Evolutionary conservation across 306 rosid genomes (phyloP).

Genomic region (cucumber (Cucumis sativus)): Cucumber_9930_V3 NC_026660.2:28567501-28568000

Average conservation of each 20-base stretch:
- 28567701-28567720: conserved; percentile 6
- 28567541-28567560: conserved; percentile 1
- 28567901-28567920: conserved; percentile 20
- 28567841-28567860: conserved; percentile 9
- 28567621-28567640: not conserved
- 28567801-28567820: conserved; percentile 4
- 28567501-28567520: not conserved
- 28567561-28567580: not conserved
- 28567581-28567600: not conserved
- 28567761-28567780: conserved; percentile 9
- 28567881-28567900: conserved; percentile 21
- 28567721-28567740: conserved; percentile 17
- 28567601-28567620: conserved; percentile 8
- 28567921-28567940: conserved; percentile 21
- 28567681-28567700: conserved; percentile 25
- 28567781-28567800: conserved; percentile 19
- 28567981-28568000: conserved; percentile 58
- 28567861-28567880: not conserved
- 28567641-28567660: not conserved
- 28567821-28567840: conserved; percentile 16
- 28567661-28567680: conserved; percentile 21
- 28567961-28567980: conserved; percentile 92
- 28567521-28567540: not conserved
- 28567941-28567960: conserved; percentile 56
- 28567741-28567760: conserved; percentile 10